phyloP scores from a whole-genome alignment of 1,284 basidiomycete species.

The Entoloma clypeatum region DNA sequence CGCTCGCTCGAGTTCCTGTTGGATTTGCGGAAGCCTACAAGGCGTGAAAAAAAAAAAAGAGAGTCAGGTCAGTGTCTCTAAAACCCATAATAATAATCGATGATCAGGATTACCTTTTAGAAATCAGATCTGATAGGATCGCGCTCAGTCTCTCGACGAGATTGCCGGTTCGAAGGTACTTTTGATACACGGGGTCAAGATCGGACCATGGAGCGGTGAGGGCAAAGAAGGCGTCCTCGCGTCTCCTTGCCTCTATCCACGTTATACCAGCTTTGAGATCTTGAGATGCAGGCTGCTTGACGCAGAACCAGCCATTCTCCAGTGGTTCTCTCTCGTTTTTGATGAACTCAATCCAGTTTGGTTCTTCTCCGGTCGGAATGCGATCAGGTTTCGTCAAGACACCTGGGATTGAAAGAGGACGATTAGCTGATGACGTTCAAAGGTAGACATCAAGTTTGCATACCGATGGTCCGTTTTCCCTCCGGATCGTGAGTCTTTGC shows the following conservation, averaged over 20 bases:
- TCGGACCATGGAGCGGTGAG: slow-evolving; percentile 52
- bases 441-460: slow-evolving; percentile 11
- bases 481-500: slow-evolving; percentile 54
- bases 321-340: slow-evolving; percentile 53
- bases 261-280: slow-evolving; percentile 53
- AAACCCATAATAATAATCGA: not conserved
- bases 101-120: slow-evolving; percentile 42
- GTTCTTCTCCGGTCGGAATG: slow-evolving; percentile 60
- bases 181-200: slow-evolving; percentile 45
- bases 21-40: slow-evolving; percentile 59
- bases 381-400: slow-evolving; percentile 82
- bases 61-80: slow-evolving; percentile 1
- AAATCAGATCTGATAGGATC: slow-evolving; percentile 55
- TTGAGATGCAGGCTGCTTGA: slow-evolving; percentile 64
- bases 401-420: slow-evolving; percentile 39
- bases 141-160: slow-evolving; percentile 52
- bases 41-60: no score
- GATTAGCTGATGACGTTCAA: not conserved
- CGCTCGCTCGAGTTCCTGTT: slow-evolving; percentile 43
- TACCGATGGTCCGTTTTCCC: slow-evolving; percentile 68
- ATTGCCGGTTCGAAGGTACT: slow-evolving; percentile 50
- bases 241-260: slow-evolving; percentile 53
- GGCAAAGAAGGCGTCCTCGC: slow-evolving; percentile 69
- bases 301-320: slow-evolving; percentile 67
- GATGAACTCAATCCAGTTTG: slow-evolving; percentile 56